These are phyloP conservation scores for Ceratocystis huliohia DNA, from an alignment of 2,329 filamentous ascomycete genomes.

Conservation along the genomic window DNA sequence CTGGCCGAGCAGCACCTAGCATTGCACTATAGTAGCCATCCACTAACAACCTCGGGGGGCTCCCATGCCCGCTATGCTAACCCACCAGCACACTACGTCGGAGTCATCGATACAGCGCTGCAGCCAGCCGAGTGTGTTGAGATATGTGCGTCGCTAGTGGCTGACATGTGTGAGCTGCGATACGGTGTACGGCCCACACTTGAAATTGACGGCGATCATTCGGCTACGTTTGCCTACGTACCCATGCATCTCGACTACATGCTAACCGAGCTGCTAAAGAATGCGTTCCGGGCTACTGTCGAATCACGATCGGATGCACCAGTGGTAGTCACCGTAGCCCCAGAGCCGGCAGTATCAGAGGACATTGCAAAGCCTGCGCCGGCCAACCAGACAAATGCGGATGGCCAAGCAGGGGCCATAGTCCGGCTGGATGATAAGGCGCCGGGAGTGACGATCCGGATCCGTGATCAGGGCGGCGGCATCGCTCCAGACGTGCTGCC, in stretches of 20 bases:
- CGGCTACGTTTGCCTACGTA: conserved; percentile 83
- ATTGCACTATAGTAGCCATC: conserved; percentile 52
- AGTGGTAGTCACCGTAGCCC: conserved; percentile 84
- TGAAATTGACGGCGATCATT: conserved; percentile 70
- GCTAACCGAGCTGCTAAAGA: conserved; percentile 89
- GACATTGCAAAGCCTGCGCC: too few species aligned
- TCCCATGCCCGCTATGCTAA: conserved; percentile 45
- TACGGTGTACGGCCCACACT: conserved; percentile 79
- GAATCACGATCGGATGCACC: conserved; percentile 69
- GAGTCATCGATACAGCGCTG: conserved; percentile 85
- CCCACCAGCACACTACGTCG: conserved; percentile 59
- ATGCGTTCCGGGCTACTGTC: conserved; percentile 85
- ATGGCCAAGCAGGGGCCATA: conserved; percentile 30
- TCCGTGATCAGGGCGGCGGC: conserved; percentile 88
- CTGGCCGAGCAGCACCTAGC: conserved; percentile 96
- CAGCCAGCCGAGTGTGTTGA: conserved; percentile 71
- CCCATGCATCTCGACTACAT: conserved; percentile 97
- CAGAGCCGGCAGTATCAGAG: conserved; percentile 33
- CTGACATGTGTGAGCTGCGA: conserved; percentile 90
- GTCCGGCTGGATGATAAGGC: conserved; percentile 49
- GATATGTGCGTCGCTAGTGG: conserved; percentile 77
- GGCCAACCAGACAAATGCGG: too few species aligned
- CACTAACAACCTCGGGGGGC: conserved; percentile 27
- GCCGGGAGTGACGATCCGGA: conserved; percentile 85
- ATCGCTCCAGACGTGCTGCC: conserved; percentile 73